Evolutionary conservation across 257 asterid genomes (phyloP).

Genomic region (Fraxinus americana): DNA sequence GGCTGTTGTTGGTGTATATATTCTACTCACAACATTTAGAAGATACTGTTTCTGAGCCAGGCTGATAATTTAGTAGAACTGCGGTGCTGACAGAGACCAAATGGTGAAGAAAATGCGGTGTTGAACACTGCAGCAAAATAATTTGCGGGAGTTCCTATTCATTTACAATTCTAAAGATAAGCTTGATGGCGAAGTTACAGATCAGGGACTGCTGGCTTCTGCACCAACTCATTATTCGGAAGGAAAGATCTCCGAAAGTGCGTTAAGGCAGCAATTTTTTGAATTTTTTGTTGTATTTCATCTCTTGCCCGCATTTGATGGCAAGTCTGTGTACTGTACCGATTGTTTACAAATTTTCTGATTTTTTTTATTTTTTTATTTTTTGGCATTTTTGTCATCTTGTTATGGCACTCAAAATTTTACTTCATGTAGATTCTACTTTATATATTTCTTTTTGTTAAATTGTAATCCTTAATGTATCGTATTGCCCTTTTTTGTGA

Average conservation of each 20-base stretch:
- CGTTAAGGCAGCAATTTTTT: conserved; percentile 43
- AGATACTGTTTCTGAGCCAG: conserved; percentile 11
- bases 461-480: too few relatives aligned
- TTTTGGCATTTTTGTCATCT: not conserved
- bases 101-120: conserved; percentile 15
- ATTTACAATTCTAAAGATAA: conserved; percentile 25
- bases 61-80: conserved; percentile 22
- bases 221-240: conserved; percentile 14
- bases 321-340: conserved; percentile 55
- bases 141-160: conserved; percentile 29
- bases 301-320: conserved; percentile 39
- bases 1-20: conserved; percentile 30
- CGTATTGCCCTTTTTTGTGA: too few relatives aligned
- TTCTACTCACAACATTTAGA: conserved; percentile 17
- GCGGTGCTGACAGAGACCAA: not conserved
- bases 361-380: not conserved
- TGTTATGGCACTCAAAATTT: not conserved
- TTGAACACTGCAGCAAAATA: conserved; percentile 21
- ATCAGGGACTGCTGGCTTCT: conserved; percentile 33
- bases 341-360: not conserved
- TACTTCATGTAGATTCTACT: too few relatives aligned
- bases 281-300: conserved; percentile 30
- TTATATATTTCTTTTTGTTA: too few relatives aligned
- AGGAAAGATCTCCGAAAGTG: conserved; percentile 18
- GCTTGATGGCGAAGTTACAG: conserved; percentile 40